Conservation (phyloP, 2,329 filamentous ascomycete genomes). For the Monilinia fructigena region DNA sequence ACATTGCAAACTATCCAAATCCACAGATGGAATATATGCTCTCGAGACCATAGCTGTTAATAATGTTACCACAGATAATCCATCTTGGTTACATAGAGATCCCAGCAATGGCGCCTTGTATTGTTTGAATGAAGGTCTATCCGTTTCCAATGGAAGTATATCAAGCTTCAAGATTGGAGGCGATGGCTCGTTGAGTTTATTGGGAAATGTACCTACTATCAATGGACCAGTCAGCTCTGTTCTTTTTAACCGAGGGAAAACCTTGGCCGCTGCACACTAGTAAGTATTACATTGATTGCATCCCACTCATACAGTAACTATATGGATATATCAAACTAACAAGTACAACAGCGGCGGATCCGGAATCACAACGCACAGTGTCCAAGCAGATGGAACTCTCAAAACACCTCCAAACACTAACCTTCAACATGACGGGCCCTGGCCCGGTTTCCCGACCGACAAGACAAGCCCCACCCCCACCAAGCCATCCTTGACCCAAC, state of each 20-base stretch:
- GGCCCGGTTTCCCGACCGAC: constrained; percentile 43
- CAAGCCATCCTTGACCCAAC: constrained; percentile 54
- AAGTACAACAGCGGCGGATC: constrained; percentile 29
- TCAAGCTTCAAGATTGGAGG: constrained; percentile 36
- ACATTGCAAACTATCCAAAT: constrained; percentile 38
- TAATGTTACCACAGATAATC: constrained; percentile 31
- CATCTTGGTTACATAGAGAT: constrained; percentile 36
- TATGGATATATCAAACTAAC: background rate
- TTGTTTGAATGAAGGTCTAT: constrained; percentile 33
- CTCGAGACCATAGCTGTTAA: constrained; percentile 30
- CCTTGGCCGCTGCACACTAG: constrained; percentile 40
- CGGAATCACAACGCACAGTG: constrained; percentile 23
- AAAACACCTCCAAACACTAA: constrained; percentile 43
- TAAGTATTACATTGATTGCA: constrained; percentile 25
- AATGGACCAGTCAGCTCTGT: constrained; percentile 40
- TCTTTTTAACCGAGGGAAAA: constrained; percentile 46
- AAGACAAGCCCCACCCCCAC: constrained; percentile 52
- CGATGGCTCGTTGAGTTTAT: constrained; percentile 44
- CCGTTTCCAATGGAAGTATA: constrained; percentile 28
- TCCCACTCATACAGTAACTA: background rate
- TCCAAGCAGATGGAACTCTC: constrained; percentile 21
- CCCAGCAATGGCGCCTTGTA: constrained; percentile 34
- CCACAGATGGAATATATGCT: constrained; percentile 31
- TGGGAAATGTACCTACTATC: constrained; percentile 45
- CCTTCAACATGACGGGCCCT: constrained; percentile 42